phyloP scores from a whole-genome alignment of 768 basidiomycete species.

The Termitomyces sp. region DNA sequence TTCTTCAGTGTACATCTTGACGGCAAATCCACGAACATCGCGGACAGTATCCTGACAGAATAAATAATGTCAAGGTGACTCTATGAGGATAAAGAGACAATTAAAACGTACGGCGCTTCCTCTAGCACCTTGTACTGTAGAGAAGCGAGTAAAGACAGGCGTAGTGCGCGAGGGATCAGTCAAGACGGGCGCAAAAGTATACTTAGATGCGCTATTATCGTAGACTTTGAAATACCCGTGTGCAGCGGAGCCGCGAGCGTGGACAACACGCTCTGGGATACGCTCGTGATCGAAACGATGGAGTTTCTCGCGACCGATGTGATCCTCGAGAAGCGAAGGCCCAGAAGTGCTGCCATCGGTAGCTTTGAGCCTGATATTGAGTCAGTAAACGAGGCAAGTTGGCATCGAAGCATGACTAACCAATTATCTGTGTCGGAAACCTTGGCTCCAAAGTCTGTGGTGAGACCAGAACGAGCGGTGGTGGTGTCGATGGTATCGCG shows the following conservation, averaged over 20 bases:
- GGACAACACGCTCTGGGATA: slow-evolving; percentile 80
- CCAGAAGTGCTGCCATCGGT: slow-evolving; percentile 42
- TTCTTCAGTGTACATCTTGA: slow-evolving; percentile 32
- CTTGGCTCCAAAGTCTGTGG: slow-evolving; percentile 58
- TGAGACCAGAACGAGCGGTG: slow-evolving; percentile 26
- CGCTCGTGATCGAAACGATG: slow-evolving; percentile 80
- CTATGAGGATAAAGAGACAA: not conserved
- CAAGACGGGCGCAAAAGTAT: slow-evolving; percentile 64
- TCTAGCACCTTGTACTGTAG: slow-evolving; percentile 74
- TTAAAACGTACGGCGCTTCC: slow-evolving; percentile 66
- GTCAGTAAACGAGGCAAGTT: not conserved
- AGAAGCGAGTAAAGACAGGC: slow-evolving; percentile 78
- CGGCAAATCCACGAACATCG: slow-evolving; percentile 84
- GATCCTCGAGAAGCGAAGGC: slow-evolving; percentile 74
- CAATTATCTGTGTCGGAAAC: slow-evolving; percentile 63
- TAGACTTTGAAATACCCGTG: slow-evolving; percentile 80
- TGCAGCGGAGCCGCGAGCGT: slow-evolving; percentile 69
- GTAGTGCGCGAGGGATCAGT: slow-evolving; percentile 70
- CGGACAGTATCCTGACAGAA: slow-evolving; percentile 57
- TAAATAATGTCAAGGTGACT: not conserved
- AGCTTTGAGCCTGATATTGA: slow-evolving; percentile 45
- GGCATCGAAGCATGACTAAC: slow-evolving; percentile 24
- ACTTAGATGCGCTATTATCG: slow-evolving; percentile 54
- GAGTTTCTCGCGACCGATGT: slow-evolving; percentile 70
- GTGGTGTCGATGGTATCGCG: slow-evolving; percentile 2